phyloP scores from a whole-genome alignment of 192 early-diverging fungal genomes.

The Podila verticillata region DNA sequence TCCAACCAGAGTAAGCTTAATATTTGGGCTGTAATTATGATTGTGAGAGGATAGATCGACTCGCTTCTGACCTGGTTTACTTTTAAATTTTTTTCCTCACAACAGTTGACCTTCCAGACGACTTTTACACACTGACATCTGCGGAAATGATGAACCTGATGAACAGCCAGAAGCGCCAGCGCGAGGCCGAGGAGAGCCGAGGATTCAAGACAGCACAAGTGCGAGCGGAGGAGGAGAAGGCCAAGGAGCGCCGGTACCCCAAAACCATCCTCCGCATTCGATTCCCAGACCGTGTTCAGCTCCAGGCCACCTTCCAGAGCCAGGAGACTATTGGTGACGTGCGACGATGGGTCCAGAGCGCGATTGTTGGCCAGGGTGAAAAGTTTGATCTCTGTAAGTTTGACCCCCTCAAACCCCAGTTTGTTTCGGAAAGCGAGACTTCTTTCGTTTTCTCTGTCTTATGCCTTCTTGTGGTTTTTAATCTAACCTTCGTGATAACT shows the following conservation, averaged over 20 bases:
- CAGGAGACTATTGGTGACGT: slow-evolving; percentile 58
- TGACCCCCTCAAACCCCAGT: too few species aligned
- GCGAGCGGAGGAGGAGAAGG: slow-evolving; percentile 76
- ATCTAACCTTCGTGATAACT: too few species aligned
- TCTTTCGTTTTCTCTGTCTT: too few species aligned
- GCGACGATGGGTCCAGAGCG: slow-evolving; percentile 24
- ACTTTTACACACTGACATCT: slow-evolving; percentile 82
- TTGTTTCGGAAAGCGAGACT: too few species aligned
- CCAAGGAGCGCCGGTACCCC: slow-evolving; percentile 73
- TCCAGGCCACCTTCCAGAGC: slow-evolving; percentile 82
- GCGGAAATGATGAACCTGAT: slow-evolving; percentile 78
- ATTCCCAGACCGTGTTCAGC: slow-evolving; percentile 78
- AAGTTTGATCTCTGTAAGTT: slow-evolving; percentile 45
- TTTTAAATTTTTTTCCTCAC: neutral
- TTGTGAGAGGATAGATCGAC: too few species aligned
- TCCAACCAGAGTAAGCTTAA: slow-evolving; percentile 50
- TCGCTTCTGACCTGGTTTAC: neutral
- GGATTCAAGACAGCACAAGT: slow-evolving; percentile 84
- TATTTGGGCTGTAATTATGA: neutral
- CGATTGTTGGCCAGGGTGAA: slow-evolving; percentile 47
- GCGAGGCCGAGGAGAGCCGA: slow-evolving; percentile 67
- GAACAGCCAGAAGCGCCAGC: slow-evolving; percentile 61
- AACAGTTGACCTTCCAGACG: slow-evolving; percentile 84
- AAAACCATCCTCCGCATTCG: slow-evolving; percentile 83
- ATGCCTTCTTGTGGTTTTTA: too few species aligned